phyloP scores from a whole-genome alignment of 2,329 filamentous ascomycete species.

The Colletotrichum lentis region DNA sequence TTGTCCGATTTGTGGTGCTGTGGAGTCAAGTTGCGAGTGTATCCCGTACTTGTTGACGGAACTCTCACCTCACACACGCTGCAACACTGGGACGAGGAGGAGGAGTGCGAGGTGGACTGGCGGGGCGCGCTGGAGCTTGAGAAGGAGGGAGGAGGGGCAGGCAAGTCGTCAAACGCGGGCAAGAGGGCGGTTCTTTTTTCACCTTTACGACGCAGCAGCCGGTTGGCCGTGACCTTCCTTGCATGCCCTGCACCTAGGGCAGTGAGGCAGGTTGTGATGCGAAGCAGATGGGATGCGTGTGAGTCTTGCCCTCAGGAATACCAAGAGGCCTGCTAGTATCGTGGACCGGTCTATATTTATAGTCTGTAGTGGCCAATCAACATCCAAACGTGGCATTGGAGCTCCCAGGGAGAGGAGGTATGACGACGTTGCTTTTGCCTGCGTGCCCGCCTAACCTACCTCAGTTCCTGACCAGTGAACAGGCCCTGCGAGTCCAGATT shows the following conservation, averaged over 20 bases:
- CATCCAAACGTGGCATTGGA: conserved; percentile 8
- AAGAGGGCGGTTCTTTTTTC: background rate
- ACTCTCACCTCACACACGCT: conserved; percentile 7
- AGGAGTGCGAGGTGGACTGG: conserved; percentile 14
- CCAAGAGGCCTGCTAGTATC: conserved; percentile 15
- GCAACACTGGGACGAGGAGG: background rate
- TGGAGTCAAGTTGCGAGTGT: conserved; percentile 2
- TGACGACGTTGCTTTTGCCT: conserved; percentile 32
- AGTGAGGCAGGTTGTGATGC: conserved; percentile 11
- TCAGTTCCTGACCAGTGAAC: conserved; percentile 1
- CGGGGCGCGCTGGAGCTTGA: conserved; percentile 24
- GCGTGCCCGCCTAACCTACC: conserved; percentile 1
- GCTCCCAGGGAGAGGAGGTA: conserved; percentile 7
- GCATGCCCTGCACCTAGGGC: conserved; percentile 12
- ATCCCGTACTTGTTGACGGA: conserved; percentile 9
- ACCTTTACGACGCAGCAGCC: conserved; percentile 8
- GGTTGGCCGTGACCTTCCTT: conserved; percentile 20
- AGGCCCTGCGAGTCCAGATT: background rate
- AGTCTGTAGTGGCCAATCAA: conserved; percentile 31
- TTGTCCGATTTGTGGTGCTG: conserved; percentile 1
- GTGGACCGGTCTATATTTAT: conserved; percentile 27
- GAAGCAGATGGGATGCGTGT: conserved; percentile 4
- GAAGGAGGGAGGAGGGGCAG: conserved; percentile 12
- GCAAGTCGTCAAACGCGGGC: conserved; percentile 5
- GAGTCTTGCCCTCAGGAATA: conserved; percentile 15